Base-by-base conservation (phyloP, 441 rosid genomes). In the Metrosideros polymorpha region DNA sequence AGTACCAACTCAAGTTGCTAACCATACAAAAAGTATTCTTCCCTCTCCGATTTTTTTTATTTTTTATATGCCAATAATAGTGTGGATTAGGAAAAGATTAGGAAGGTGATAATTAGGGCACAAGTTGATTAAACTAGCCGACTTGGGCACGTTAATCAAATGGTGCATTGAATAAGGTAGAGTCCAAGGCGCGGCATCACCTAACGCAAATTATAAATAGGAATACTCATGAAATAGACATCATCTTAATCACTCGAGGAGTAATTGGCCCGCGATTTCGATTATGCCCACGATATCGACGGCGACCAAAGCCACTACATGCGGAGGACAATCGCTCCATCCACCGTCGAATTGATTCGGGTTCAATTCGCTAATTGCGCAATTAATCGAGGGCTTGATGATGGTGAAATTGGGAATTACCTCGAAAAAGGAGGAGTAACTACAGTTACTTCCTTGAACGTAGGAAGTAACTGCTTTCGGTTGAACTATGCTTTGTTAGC, bases 251-350 rank as follows among this genome's bases (percentile, higher is more conserved):
- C 25, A 24, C 43, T 19, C 1, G 57, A 56, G 15, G 61, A 56
- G 30, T 27, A 0, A 27, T 25, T 22, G 2, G 27, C 6, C 29
- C 61, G 14, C 1, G 6, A 54, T 54, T 22, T 54, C 2, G 5
- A 22, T 54, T 4, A 3, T 12, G 12, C 4, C 5, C 1, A 24
- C 12, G 12, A 12, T 4, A 22, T 24, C 12, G n/a, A 51, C 5
- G 17, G 15, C 17, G 17, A 24, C 10, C 5, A 3, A 6, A 9
- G n/a, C 12, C 57, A 1, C 12, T 25, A n/a, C n/a, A n/a, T 0
- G 13, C 0, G n/a, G n/a, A 54, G 57, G 57, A 25, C 13, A 19
- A 4, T 24, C 4, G 57, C 12, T 8, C 57, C 8, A 24, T 71
- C 15, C 15, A 42, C 47, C 2, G 47, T 3, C 7, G 47, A 39